Percentiles rank a stretch among this genome's conserved stretches.
Evolutionary conservation across 2,329 filamentous ascomycete species (phyloP).

Genomic region (Hypoxylon sp.): DNA sequence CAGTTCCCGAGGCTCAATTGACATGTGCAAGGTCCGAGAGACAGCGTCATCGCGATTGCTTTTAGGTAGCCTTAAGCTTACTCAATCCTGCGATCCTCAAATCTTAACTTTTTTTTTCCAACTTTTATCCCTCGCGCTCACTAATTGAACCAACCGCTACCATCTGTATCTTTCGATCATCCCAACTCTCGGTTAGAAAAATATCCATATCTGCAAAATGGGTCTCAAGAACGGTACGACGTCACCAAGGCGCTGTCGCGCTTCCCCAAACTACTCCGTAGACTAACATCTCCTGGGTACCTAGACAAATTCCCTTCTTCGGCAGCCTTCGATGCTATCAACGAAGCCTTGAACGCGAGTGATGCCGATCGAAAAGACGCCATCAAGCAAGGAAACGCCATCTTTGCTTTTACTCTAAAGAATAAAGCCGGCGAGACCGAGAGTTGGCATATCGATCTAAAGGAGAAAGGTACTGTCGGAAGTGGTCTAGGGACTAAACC

Average conservation of each 20-base stretch:
- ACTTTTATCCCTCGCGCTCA: constrained; percentile 21
- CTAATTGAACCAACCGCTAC: constrained; percentile 13
- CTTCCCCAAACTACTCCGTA: constrained; percentile 6
- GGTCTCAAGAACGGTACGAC: constrained; percentile 79
- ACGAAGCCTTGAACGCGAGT: constrained; percentile 75
- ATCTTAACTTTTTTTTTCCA: constrained; percentile 18
- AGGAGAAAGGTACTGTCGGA: constrained; percentile 86
- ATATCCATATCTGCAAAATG: constrained; percentile 65
- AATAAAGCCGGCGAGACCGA: constrained; percentile 84
- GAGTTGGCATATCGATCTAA: constrained; percentile 96
- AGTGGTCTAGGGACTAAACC: constrained; percentile 86
- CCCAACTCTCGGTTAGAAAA: constrained; percentile 23
- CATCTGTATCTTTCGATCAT: constrained; percentile 22
- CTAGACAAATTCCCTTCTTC: constrained; percentile 90
- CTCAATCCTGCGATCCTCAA: constrained; percentile 41
- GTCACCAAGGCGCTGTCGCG: constrained; percentile 14
- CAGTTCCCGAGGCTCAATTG: constrained; percentile 54
- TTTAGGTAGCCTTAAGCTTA: constrained; percentile 40
- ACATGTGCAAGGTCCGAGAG: constrained; percentile 49
- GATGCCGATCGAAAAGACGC: constrained; percentile 84
- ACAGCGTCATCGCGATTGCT: constrained; percentile 47
- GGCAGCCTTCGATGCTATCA: constrained; percentile 90
- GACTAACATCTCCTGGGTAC: constrained; percentile 23
- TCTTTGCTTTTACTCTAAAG: constrained; percentile 95
- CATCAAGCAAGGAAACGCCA: constrained; percentile 87